Percentiles rank a stretch among this genome's conserved stretches.
Conservation (phyloP, 495 filamentous ascomycete species). For the Tuber aestivum region DNA sequence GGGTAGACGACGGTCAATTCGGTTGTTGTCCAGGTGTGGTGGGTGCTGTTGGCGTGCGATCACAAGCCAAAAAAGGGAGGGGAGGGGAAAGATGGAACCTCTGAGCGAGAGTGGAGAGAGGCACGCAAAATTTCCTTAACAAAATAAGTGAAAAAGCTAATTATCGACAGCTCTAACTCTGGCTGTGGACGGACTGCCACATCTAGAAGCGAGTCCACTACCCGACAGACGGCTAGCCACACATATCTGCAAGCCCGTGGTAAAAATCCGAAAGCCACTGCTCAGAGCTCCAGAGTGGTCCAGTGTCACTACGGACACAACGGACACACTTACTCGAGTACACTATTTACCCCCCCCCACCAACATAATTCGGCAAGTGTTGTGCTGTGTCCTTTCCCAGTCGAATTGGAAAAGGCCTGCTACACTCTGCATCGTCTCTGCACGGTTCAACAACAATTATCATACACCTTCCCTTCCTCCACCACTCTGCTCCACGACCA, state of each 20-base stretch:
- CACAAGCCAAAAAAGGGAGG: slow-evolving; percentile 17
- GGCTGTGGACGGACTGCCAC: slow-evolving; percentile 35
- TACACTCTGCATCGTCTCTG: slow-evolving; percentile 1
- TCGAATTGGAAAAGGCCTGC: slow-evolving; percentile 2
- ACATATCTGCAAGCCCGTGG: slow-evolving; percentile 23
- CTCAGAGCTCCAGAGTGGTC: neutral
- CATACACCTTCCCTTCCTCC: slow-evolving; percentile 6
- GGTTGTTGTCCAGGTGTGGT: slow-evolving; percentile 27
- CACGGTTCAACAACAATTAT: slow-evolving; percentile 2
- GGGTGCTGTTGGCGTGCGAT: slow-evolving; percentile 20
- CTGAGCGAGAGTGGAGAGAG: slow-evolving; percentile 21
- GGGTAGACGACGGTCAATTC: slow-evolving; percentile 15
- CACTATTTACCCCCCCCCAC: slow-evolving; percentile 1
- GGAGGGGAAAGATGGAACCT: slow-evolving; percentile 11
- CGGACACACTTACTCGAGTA: neutral
- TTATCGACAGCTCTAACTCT: slow-evolving; percentile 17
- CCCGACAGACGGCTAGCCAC: slow-evolving; percentile 35
- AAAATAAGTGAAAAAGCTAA: slow-evolving; percentile 14
- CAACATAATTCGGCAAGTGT: slow-evolving; percentile 1
- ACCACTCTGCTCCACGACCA: neutral
- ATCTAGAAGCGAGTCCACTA: slow-evolving; percentile 39
- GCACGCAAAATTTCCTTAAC: slow-evolving; percentile 18
- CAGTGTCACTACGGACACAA: neutral
- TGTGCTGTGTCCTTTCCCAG: neutral
- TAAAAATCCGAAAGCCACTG: slow-evolving; percentile 3